Evolutionary conservation across 495 filamentous ascomycete species (phyloP).

Genomic region (Aspergillus cavernicola): DNA sequence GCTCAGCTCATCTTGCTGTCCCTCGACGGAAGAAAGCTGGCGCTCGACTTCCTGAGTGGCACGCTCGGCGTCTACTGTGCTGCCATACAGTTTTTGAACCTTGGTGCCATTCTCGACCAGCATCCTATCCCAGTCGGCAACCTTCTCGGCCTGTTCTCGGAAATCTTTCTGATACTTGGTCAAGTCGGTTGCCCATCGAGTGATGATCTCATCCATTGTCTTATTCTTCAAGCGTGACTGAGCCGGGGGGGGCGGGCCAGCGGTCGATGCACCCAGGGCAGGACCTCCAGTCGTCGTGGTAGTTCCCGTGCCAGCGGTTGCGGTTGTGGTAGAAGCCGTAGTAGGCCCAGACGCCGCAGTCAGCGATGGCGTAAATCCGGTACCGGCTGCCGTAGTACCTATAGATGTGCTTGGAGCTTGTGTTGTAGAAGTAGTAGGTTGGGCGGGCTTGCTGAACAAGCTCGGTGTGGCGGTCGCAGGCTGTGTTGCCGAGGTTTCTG

Average conservation of each 20-base stretch:
- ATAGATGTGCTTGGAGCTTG: slow-evolving; percentile 14
- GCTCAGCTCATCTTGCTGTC: slow-evolving; percentile 84
- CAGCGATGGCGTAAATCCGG: slow-evolving; percentile 15
- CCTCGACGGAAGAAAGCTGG: slow-evolving; percentile 81
- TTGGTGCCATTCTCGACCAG: slow-evolving; percentile 90
- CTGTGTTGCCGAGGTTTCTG: slow-evolving; percentile 28
- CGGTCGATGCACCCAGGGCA: slow-evolving; percentile 63
- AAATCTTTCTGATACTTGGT: slow-evolving; percentile 96
- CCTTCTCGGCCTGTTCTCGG: slow-evolving; percentile 78
- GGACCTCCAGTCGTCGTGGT: slow-evolving; percentile 26
- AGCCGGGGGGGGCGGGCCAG: slow-evolving; percentile 69
- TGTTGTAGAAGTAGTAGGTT: slow-evolving; percentile 25
- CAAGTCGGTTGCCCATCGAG: slow-evolving; percentile 92
- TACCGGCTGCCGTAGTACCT: slow-evolving; percentile 15
- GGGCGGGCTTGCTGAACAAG: slow-evolving; percentile 29
- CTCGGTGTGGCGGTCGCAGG: slow-evolving; percentile 22
- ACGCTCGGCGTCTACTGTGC: slow-evolving; percentile 86
- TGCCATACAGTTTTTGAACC: slow-evolving; percentile 81
- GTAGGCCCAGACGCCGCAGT: slow-evolving; percentile 10
- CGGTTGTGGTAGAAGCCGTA: slow-evolving; percentile 22
- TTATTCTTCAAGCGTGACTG: slow-evolving; percentile 93
- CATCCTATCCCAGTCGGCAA: slow-evolving; percentile 85
- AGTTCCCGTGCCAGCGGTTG: slow-evolving; percentile 20
- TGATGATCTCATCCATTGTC: slow-evolving; percentile 99
- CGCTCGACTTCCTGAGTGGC: slow-evolving; percentile 87